Conservation (phyloP, 768 basidiomycete genomes). For the Rhodosporidiobolus sp. region DNA sequence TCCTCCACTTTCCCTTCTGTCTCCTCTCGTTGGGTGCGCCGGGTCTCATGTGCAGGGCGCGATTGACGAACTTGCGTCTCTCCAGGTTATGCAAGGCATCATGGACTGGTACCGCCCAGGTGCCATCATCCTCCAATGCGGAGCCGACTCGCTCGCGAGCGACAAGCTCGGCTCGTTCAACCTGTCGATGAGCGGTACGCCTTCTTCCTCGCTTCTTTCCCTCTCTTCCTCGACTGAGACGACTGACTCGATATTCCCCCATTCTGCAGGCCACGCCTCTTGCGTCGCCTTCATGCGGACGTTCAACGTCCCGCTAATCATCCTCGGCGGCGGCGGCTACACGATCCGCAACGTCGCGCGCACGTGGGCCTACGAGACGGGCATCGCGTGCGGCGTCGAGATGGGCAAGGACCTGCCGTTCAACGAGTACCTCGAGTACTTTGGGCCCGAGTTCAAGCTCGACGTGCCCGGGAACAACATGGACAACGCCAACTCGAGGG, state of each 20-base stretch:
- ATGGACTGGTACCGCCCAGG: slow-evolving; percentile 83
- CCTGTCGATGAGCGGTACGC: slow-evolving; percentile 71
- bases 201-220: not conserved
- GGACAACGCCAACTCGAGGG: slow-evolving; percentile 83
- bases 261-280: slow-evolving; percentile 69
- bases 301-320: slow-evolving; percentile 78
- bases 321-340: slow-evolving; percentile 94
- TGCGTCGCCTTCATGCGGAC: slow-evolving; percentile 82
- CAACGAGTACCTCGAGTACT: slow-evolving; percentile 95
- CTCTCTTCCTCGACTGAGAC: not conserved
- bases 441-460: slow-evolving; percentile 87
- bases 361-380: slow-evolving; percentile 95
- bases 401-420: slow-evolving; percentile 72
- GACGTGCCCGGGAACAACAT: slow-evolving; percentile 90
- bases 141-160: slow-evolving; percentile 89
- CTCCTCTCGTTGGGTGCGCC: not conserved
- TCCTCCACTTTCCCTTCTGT: not conserved
- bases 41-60: no score
- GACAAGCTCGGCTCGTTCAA: slow-evolving; percentile 97
- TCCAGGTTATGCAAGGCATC: slow-evolving; percentile 78
- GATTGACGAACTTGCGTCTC: no score
- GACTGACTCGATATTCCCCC: not conserved
- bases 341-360: slow-evolving; percentile 94
- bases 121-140: slow-evolving; percentile 88
- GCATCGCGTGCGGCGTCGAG: slow-evolving; percentile 84